Evolutionary conservation across 805 yeast genomes (phyloP).

Genomic region (Candida maris): DNA sequence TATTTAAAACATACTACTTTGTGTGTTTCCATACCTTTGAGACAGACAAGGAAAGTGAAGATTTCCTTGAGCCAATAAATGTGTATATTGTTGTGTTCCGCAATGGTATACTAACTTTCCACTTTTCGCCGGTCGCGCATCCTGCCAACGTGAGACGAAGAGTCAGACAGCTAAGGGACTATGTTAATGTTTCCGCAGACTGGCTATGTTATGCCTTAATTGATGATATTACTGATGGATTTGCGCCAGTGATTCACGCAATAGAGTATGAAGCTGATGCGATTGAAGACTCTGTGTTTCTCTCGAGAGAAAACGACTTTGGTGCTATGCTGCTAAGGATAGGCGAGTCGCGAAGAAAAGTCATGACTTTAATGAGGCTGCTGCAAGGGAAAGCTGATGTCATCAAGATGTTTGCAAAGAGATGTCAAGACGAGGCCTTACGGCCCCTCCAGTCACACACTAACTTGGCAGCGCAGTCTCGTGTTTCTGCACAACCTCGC

Average conservation of each 20-base stretch:
- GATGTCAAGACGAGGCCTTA: slow-evolving; percentile 74
- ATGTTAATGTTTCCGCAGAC: slow-evolving; percentile 73
- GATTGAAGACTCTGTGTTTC: slow-evolving; percentile 81
- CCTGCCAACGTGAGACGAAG: slow-evolving; percentile 78
- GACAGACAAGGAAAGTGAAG: slow-evolving; percentile 75
- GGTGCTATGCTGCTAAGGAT: slow-evolving; percentile 73
- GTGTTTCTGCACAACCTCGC: slow-evolving; percentile 55
- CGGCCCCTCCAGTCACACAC: slow-evolving; percentile 16
- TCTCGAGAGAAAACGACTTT: slow-evolving; percentile 71
- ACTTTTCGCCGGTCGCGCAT: slow-evolving; percentile 63
- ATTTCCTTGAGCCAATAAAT: slow-evolving; percentile 76
- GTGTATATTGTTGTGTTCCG: slow-evolving; percentile 71
- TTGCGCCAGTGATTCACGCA: slow-evolving; percentile 75
- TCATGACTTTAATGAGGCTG: slow-evolving; percentile 88
- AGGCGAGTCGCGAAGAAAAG: slow-evolving; percentile 86
- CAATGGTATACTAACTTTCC: slow-evolving; percentile 66
- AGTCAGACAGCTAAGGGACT: slow-evolving; percentile 73
- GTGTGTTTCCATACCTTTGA: slow-evolving; percentile 97
- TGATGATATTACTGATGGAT: slow-evolving; percentile 82
- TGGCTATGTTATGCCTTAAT: slow-evolving; percentile 81
- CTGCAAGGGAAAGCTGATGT: slow-evolving; percentile 95
- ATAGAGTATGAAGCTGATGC: slow-evolving; percentile 80
- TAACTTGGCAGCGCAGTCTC: slow-evolving; percentile 9
- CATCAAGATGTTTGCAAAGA: slow-evolving; percentile 90
- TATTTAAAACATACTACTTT: slow-evolving; percentile 85